Base-by-base conservation (phyloP, 345 rosid genomes). In the Hibiscus trionum region DNA sequence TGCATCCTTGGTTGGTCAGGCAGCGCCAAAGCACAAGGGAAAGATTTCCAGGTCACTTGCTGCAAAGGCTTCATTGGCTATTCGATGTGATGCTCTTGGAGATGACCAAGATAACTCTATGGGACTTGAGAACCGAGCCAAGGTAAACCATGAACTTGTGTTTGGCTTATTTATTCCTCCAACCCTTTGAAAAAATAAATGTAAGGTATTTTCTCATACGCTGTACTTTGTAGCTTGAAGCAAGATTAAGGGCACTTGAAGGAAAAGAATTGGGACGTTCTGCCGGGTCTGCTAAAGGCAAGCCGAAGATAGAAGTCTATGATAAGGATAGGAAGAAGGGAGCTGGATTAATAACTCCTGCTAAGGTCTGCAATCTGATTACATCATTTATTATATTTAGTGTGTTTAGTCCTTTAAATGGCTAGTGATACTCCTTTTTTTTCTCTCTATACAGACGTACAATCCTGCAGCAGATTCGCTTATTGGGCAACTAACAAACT, bases 1-100 rank as follows among this genome's bases (percentile, higher is more conserved):
- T 61, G 99, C 97, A 19, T 87, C 97, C n/a, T 73, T 92, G 79
- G 89, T 95, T 75, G 93, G 90, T 33, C 97, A 95, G 82, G 97
- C 99, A 5, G 85, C 91, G 26, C 91, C 96, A 4, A 91, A 91
- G 70, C 77, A 84, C 70, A 95, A 95, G 78, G 97, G 97, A 24
- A 92, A 89, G 71, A 92, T 94, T 71, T 86, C 99, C 37, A 79
- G 97, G 65, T 94, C 98, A 44, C 86, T 91, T 46, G 96, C 97
- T 71, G 91, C 97, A 14, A 94, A 91, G 83, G 76, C 97, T 69
- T 87, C 86, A 3, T 77, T 92, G 75, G 89, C 97, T 29, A 86
- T 94, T 70, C 80, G 99, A 4, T 90, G 61, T 5, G 99, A 94
- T 84, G 99, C 97, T 62, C 92, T 94, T 65, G 99, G 93, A 49